phyloP scores from a whole-genome alignment of 73 alveolate species.

The Blepharisma stoltei region DNA sequence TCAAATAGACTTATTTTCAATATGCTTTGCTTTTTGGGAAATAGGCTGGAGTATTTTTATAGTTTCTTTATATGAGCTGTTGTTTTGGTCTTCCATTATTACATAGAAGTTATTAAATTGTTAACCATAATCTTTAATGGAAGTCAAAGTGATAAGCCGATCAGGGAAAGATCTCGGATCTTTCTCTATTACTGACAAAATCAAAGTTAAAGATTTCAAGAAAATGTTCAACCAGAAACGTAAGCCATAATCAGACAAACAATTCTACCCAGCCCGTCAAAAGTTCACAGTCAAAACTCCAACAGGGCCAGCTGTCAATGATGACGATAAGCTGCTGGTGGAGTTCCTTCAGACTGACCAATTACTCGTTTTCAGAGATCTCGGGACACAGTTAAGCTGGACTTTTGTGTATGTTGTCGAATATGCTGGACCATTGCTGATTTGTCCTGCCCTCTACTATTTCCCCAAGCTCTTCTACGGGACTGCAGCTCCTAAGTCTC shows the following conservation, averaged over 20 bases:
- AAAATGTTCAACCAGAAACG: conserved; percentile 18
- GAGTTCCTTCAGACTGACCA: conserved; percentile 16
- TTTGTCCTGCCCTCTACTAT: conserved; percentile 50
- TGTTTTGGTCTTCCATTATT: too few relatives aligned
- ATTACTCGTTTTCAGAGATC: conserved; percentile 60
- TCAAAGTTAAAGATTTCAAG: conserved; percentile 23
- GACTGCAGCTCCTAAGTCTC: conserved; percentile 27
- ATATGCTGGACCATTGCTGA: conserved; percentile 84
- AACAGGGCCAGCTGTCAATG: conserved; percentile 30
- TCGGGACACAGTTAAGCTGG: conserved; percentile 93
- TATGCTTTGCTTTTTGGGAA: too few relatives aligned
- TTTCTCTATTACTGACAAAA: background rate
- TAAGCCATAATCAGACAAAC: conserved; percentile 7
- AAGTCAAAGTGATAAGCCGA: background rate
- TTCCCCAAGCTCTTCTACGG: conserved; percentile 43
- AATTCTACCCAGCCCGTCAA: conserved; percentile 25
- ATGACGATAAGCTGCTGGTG: background rate
- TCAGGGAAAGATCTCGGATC: conserved; percentile 26
- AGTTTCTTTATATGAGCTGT: too few relatives aligned
- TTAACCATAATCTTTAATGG: background rate
- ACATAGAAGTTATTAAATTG: too few relatives aligned
- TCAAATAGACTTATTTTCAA: too few relatives aligned
- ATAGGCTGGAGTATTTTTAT: too few relatives aligned
- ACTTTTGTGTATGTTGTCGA: conserved; percentile 81
- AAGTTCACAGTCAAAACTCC: conserved; percentile 9